Evolutionary conservation across 1,284 basidiomycete species (phyloP), one percentile per base, ranked within the genome.

Genomic region (Earliella scabrosa): DNA sequence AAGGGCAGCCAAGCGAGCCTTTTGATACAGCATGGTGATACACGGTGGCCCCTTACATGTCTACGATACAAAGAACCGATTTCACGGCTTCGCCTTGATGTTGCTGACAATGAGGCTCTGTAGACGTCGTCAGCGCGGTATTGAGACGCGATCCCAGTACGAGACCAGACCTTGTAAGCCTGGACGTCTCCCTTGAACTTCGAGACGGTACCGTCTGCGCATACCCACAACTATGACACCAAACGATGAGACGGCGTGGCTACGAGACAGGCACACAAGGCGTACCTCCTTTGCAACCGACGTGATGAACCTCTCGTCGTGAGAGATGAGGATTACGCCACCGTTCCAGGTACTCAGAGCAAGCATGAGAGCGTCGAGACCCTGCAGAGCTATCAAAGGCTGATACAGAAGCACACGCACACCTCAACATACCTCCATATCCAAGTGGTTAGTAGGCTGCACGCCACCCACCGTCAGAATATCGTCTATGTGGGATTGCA

Each of bases 371-470:
- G 96, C 97, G 70, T 99, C 97, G 56, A 99, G 82, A 84, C 96
- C 97, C 85, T 88, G 57, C 0, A 29, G 29, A 1, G 14, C 21
- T 32, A 35, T 18, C 45, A 45, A 21, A 43, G 21, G 8, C 9
- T 26, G 16, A 26, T 34, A 24, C 41, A 44, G 35, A 31, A 43
- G 20, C 3, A 60, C 73, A 56, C 63, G 4, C 11, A 20, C 6
- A 2, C 86, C 24, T 3, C 3, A 20, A 6, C 18, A 10, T 41
- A 55, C 87, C 80, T 94, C 92, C 62, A 95, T 95, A 88, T 98
- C 95, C 73, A 98, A 78, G 76, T 98, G 97, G 81, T 98, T 98
- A 66, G 96, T 97, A 58, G 97, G 97, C 87, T 95, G 26, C 14
- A 39, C 2, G 24, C 5, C 1, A 14, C 14, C 4, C 1, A 26